phyloP scores from a whole-genome alignment of 2,329 filamentous ascomycete species.

The Colletotrichum phormii region DNA sequence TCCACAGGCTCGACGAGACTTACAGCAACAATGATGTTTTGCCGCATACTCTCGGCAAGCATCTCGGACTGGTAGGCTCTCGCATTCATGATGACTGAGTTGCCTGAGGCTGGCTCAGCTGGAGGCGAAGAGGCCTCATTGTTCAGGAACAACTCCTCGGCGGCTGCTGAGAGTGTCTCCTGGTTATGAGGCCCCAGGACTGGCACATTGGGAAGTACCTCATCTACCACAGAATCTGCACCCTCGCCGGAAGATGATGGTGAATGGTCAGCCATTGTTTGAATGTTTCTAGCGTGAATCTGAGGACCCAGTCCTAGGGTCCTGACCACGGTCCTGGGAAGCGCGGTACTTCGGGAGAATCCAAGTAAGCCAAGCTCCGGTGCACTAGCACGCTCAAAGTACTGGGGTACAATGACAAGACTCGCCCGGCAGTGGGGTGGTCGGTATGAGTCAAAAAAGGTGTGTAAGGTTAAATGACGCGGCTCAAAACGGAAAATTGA shows the following conservation, averaged over 20 bases:
- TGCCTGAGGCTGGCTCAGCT: constrained; percentile 22
- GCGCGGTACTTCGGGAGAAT: constrained; percentile 9
- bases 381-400: background rate
- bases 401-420: constrained; percentile 2
- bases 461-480: constrained; percentile 25
- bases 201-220: background rate
- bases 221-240: constrained; percentile 10
- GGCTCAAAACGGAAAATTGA: constrained; percentile 20
- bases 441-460: constrained; percentile 27
- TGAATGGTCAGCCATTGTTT: constrained; percentile 18
- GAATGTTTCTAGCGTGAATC: background rate
- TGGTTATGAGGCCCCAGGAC: constrained; percentile 23
- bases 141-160: constrained; percentile 24
- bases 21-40: constrained; percentile 80
- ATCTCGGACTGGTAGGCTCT: constrained; percentile 82
- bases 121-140: constrained; percentile 22
- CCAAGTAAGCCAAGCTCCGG: constrained; percentile 6
- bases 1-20: constrained; percentile 38
- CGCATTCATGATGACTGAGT: constrained; percentile 50
- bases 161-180: constrained; percentile 8
- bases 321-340: constrained; percentile 1
- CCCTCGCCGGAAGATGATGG: constrained; percentile 17
- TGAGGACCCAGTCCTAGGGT: background rate
- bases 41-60: constrained; percentile 74
- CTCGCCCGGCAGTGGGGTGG: constrained; percentile 4